A percentile compares a stretch with the other conserved stretches of the same genome.
Evolutionary conservation across 148 eudicot species (phyloP).

Genomic region (Rheum nobile): DNA sequence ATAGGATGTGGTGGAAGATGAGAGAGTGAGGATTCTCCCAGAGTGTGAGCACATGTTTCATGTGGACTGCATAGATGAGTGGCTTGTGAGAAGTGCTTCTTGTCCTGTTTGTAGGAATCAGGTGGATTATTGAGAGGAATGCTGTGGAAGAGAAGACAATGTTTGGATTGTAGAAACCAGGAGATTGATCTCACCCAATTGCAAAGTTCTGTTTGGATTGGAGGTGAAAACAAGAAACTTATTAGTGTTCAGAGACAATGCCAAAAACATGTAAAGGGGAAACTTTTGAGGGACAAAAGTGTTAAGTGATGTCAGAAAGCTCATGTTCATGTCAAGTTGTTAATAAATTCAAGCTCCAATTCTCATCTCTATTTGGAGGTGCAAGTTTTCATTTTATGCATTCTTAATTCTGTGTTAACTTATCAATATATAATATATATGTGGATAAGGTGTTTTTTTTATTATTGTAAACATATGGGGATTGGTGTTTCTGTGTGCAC

Average conservation of each 20-base stretch:
- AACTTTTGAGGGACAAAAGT: background rate
- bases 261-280: background rate
- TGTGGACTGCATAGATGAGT: conserved; percentile 26
- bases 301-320: background rate
- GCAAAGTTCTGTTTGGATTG: background rate
- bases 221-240: background rate
- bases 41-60: conserved; percentile 35
- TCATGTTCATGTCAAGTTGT: background rate
- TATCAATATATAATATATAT: no score
- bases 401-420: no score
- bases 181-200: background rate
- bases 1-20: conserved; percentile 26
- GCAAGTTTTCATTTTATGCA: no score
- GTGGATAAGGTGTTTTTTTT: no score
- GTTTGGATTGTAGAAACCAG: background rate
- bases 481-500: no score
- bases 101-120: conserved; percentile 36
- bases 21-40: conserved; percentile 22
- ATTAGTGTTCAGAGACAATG: background rate
- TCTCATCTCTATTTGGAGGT: no score
- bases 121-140: background rate
- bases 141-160: background rate
- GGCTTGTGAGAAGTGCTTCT: conserved; percentile 29
- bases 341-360: background rate
- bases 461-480: no score